Percentiles rank a stretch among this genome's conserved stretches.
These are phyloP conservation scores for Canna indica DNA, from an alignment of 176 grass and related monocot species.

Conservation along the genomic window DNA sequence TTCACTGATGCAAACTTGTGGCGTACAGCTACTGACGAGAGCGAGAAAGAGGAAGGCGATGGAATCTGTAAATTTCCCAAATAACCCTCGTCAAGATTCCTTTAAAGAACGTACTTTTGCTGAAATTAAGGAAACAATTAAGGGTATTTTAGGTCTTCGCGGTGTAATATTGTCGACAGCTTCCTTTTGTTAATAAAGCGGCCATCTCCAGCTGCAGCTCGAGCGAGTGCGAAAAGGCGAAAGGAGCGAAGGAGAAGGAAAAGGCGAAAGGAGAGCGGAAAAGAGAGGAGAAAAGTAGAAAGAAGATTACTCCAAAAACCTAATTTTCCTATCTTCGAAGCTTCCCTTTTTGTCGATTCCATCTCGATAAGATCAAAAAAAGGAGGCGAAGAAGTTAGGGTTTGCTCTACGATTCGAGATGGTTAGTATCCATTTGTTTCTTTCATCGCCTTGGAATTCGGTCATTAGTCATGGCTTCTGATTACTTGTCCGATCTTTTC, in stretches of 20 bases:
- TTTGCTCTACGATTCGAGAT: background rate
- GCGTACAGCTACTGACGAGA: background rate
- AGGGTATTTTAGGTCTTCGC: background rate
- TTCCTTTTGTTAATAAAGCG: background rate
- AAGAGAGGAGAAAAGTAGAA: background rate
- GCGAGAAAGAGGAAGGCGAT: background rate
- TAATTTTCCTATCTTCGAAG: constrained; percentile 7
- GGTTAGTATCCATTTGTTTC: background rate
- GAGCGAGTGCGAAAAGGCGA: constrained; percentile 1
- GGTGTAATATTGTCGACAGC: too few relatives aligned
- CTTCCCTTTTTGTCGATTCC: background rate
- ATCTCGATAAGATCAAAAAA: background rate
- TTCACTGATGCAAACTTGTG: background rate
- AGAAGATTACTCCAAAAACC: background rate
- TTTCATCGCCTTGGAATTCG: background rate
- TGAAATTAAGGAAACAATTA: background rate
- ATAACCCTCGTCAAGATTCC: background rate
- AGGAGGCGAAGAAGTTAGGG: constrained; percentile 4
- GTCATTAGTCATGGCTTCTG: background rate
- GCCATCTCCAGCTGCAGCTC: background rate
- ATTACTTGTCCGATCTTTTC: background rate
- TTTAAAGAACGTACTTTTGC: too few relatives aligned
- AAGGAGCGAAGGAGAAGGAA: background rate
- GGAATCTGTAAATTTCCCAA: background rate
- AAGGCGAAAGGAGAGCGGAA: constrained; percentile 1